A percentile compares a stretch with the other conserved stretches of the same genome.
phyloP scores from a whole-genome alignment of 257 asterid species.

The Solanum clarkiae region DNA sequence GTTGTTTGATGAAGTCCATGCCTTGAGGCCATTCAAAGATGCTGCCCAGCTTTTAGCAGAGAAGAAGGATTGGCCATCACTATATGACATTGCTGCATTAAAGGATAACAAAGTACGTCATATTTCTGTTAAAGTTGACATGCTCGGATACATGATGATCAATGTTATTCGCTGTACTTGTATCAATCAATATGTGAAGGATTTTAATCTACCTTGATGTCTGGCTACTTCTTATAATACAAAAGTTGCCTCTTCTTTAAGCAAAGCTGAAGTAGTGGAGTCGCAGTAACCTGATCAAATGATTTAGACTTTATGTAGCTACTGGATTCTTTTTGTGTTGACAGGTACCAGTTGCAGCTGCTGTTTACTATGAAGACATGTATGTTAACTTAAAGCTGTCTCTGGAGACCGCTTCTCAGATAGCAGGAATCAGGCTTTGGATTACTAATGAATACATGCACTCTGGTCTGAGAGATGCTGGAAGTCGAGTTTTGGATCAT shows the following conservation, averaged over 20 bases:
- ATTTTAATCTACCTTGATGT: not conserved
- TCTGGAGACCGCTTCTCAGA: slow-evolving; percentile 68
- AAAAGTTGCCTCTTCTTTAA: not conserved
- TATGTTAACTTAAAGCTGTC: slow-evolving; percentile 80
- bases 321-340: not conserved
- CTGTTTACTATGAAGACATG: slow-evolving; percentile 86
- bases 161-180: not conserved
- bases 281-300: not conserved
- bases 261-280: not conserved
- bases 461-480: slow-evolving; percentile 87
- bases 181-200: not conserved
- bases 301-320: not conserved
- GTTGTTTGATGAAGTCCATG: slow-evolving; percentile 80
- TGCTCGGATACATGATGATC: not conserved
- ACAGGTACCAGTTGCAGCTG: slow-evolving; percentile 94
- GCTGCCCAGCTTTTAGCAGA: slow-evolving; percentile 70
- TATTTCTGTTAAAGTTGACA: not conserved
- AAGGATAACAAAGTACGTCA: slow-evolving; percentile 57
- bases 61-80: slow-evolving; percentile 86
- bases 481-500: slow-evolving; percentile 58
- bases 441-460: slow-evolving; percentile 93
- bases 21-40: slow-evolving; percentile 68
- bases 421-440: slow-evolving; percentile 75
- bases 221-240: not conserved
- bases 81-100: slow-evolving; percentile 43